Conservation (phyloP, 2,329 filamentous ascomycete species). For the Corniculantispora saksenae region DNA sequence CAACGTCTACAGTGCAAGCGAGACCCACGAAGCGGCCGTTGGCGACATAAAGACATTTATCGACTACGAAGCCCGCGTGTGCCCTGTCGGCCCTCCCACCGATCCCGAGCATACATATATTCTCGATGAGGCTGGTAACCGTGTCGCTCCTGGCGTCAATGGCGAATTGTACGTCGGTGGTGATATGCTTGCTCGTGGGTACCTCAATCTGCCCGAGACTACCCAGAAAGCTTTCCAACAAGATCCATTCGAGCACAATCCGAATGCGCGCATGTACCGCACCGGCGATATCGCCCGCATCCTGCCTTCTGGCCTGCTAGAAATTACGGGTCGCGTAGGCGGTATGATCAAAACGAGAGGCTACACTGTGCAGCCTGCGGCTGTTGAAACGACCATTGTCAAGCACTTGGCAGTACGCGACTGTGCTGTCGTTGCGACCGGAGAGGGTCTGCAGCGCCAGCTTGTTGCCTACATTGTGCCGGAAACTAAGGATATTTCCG, state of each 20-base stretch:
- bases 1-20: conserved; percentile 81
- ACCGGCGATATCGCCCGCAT: conserved; percentile 72
- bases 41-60: conserved; percentile 72
- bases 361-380: conserved; percentile 75
- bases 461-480: conserved; percentile 75
- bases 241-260: conserved; percentile 61
- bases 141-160: conserved; percentile 60
- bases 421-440: conserved; percentile 72
- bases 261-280: conserved; percentile 70
- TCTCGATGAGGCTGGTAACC: conserved; percentile 67
- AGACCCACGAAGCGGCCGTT: conserved; percentile 78
- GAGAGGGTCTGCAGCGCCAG: conserved; percentile 74
- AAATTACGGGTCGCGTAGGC: conserved; percentile 75
- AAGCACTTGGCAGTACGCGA: conserved; percentile 69
- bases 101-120: conserved; percentile 71
- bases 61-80: conserved; percentile 63
- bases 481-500: conserved; percentile 59
- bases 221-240: conserved; percentile 71
- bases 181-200: conserved; percentile 71
- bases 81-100: conserved; percentile 71
- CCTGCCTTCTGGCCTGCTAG: conserved; percentile 66
- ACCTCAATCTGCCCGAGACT: conserved; percentile 77
- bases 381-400: conserved; percentile 72
- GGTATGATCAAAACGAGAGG: conserved; percentile 81
- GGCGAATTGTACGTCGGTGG: conserved; percentile 79